Evolutionary conservation across 1,139 yeast species (phyloP).

Genomic region (Suhomyces coccinellae): DNA sequence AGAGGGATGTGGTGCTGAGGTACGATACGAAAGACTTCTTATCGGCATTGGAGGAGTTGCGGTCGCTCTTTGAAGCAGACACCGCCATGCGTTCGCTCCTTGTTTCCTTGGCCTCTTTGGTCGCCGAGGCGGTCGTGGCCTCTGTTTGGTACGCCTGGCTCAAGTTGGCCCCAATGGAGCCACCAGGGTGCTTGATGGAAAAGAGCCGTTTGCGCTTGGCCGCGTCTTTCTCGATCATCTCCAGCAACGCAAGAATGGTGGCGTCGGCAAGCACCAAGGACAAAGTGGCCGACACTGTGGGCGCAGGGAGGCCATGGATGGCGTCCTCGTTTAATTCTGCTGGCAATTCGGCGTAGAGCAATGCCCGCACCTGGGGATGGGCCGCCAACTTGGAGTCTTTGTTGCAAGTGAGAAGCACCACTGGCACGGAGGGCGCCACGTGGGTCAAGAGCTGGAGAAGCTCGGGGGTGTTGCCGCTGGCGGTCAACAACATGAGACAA

Average conservation of each 20-base stretch:
- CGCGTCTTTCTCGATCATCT: constrained; percentile 60
- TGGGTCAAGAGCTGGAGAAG: constrained; percentile 61
- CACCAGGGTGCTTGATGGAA: constrained; percentile 83
- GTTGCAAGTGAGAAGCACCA: constrained; percentile 65
- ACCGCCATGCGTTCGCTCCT: too few relatives aligned
- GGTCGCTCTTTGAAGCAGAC: too few relatives aligned
- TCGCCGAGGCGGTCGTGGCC: too few relatives aligned
- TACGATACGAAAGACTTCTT: constrained; percentile 14
- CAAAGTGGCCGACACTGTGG: constrained; percentile 81
- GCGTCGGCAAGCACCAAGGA: constrained; percentile 80
- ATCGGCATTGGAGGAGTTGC: constrained; percentile 2
- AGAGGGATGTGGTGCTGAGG: constrained; percentile 30
- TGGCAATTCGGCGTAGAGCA: constrained; percentile 67
- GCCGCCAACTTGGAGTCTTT: constrained; percentile 47
- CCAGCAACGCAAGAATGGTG: constrained; percentile 69
- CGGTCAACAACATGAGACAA: constrained; percentile 65
- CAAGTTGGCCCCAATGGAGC: constrained; percentile 71
- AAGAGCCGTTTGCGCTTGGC: constrained; percentile 55
- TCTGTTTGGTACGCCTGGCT: constrained; percentile 25
- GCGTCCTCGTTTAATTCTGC: constrained; percentile 55
- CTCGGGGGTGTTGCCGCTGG: constrained; percentile 86
- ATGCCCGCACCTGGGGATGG: constrained; percentile 47
- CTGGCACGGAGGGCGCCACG: constrained; percentile 52
- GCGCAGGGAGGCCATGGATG: constrained; percentile 85
- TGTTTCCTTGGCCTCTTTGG: not conserved